Conservation (phyloP, 768 basidiomycete species). For the Mycena vitilis region DNA sequence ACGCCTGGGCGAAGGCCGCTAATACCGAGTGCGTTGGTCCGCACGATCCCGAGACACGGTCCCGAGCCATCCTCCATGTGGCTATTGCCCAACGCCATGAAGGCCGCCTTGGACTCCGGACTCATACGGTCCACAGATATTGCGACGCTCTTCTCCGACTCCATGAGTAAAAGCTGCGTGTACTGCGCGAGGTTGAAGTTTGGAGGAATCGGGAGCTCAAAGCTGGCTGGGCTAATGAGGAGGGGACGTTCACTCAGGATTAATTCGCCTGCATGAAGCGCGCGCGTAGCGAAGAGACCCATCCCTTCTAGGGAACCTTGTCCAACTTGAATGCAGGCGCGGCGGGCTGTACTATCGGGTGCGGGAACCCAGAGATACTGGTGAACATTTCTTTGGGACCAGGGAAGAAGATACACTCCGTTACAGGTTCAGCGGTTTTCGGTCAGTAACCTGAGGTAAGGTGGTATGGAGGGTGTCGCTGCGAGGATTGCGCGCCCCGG, state of each 20-base stretch:
- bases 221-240: slow-evolving; percentile 41
- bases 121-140: slow-evolving; percentile 42
- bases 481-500: background rate
- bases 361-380: slow-evolving; percentile 30
- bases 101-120: slow-evolving; percentile 41
- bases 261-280: slow-evolving; percentile 45
- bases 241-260: slow-evolving; percentile 54
- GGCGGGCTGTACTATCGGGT: slow-evolving; percentile 27
- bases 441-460: background rate
- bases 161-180: slow-evolving; percentile 14
- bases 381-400: slow-evolving; percentile 28
- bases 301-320: slow-evolving; percentile 38
- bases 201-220: background rate
- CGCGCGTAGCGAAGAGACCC: slow-evolving; percentile 47
- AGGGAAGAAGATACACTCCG: slow-evolving; percentile 25
- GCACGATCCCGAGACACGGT: slow-evolving; percentile 46
- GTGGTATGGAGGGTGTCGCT: slow-evolving; percentile 11
- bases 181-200: background rate
- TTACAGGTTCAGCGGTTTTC: slow-evolving; percentile 9
- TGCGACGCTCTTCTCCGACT: slow-evolving; percentile 40
- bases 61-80: slow-evolving; percentile 49
- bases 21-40: slow-evolving; percentile 48
- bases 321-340: slow-evolving; percentile 27
- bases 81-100: slow-evolving; percentile 46
- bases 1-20: slow-evolving; percentile 33